These are phyloP conservation scores for Nicotiana rustica DNA, from an alignment of 305 asterid species.

Conservation along the genomic window DNA sequence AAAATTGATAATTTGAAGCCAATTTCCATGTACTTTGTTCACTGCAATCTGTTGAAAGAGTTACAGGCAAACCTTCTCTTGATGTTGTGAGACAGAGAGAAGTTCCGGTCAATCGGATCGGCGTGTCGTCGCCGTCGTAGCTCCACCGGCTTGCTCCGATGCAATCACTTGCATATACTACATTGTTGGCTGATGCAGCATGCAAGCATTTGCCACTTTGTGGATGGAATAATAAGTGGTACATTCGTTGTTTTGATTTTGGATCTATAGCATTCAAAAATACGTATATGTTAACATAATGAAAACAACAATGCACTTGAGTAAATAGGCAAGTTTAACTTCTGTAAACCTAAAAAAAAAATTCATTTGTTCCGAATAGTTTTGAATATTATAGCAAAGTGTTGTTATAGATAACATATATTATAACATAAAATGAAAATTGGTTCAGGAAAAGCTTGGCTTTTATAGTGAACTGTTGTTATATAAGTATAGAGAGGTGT, in stretches of 20 bases:
- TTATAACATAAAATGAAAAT: no score
- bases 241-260: constrained; percentile 26
- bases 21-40: constrained; percentile 50
- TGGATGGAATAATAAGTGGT: constrained; percentile 57
- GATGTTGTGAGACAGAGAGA: constrained; percentile 46
- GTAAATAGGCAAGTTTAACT: no score
- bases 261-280: constrained; percentile 46
- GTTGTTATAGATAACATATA: no score
- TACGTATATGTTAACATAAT: background rate
- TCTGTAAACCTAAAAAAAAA: no score
- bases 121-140: constrained; percentile 39
- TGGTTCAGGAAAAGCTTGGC: no score
- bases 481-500: no score
- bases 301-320: no score
- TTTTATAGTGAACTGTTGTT: no score
- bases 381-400: no score
- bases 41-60: constrained; percentile 51
- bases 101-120: constrained; percentile 47
- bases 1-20: constrained; percentile 61
- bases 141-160: constrained; percentile 49
- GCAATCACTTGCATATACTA: constrained; percentile 43
- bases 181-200: constrained; percentile 12
- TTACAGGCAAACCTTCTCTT: constrained; percentile 56
- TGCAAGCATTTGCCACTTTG: constrained; percentile 46
- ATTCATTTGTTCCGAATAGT: no score